A percentile compares a stretch with the other conserved stretches of the same genome.
phyloP scores from a whole-genome alignment of 2,329 filamentous ascomycete species.

The Magnaporthales sp. region DNA sequence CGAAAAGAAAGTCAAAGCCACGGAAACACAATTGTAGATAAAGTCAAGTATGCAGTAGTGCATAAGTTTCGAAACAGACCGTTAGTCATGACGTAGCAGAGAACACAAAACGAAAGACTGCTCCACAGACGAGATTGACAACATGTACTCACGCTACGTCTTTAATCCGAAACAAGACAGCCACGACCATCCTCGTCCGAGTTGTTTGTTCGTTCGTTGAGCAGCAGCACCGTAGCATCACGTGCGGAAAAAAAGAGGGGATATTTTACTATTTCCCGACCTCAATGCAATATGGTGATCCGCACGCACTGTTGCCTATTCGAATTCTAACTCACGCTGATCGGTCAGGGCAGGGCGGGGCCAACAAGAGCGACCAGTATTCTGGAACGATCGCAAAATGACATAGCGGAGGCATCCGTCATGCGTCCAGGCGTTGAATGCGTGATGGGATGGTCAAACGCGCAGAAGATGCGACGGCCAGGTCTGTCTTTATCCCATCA shows the following conservation, averaged over 20 bases:
- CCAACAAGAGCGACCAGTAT: neutral
- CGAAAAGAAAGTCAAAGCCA: neutral
- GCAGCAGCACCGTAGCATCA: neutral
- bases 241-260: neutral
- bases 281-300: neutral
- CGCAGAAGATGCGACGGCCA: neutral
- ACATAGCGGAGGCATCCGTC: neutral
- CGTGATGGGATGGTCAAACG: neutral
- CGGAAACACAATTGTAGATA: neutral
- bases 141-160: neutral
- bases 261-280: neutral
- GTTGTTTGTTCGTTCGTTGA: neutral
- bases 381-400: neutral
- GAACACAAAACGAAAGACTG: neutral
- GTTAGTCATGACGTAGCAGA: neutral
- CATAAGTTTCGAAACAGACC: neutral
- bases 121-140: neutral
- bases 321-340: neutral
- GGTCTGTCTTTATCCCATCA: neutral
- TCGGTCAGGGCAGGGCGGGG: neutral
- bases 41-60: neutral
- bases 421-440: neutral
- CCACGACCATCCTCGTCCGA: neutral
- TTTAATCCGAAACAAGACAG: neutral
- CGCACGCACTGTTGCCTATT: neutral